Conservation (phyloP, 2,329 filamentous ascomycete genomes). For the Monilinia fructigena region DNA sequence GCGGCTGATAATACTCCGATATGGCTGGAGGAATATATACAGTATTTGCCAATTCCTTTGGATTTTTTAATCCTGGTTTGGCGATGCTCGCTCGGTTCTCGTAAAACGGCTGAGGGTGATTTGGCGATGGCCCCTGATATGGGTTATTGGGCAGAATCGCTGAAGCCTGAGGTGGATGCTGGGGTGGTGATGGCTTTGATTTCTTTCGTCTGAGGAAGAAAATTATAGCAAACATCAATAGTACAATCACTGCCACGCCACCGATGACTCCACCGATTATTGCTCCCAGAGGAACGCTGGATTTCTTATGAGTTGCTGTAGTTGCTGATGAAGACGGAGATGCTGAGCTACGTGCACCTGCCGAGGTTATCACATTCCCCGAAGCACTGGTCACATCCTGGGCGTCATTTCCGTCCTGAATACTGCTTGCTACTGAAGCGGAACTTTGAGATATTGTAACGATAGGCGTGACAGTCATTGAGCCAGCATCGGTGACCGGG, state of each 20-base stretch:
- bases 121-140: background rate
- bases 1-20: slow-evolving; percentile 1
- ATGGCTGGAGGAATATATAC: slow-evolving; percentile 3
- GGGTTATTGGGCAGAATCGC: background rate
- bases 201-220: slow-evolving; percentile 3
- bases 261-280: slow-evolving; percentile 10
- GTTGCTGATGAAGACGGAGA: slow-evolving; percentile 3
- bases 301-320: slow-evolving; percentile 2
- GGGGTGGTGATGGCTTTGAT: background rate
- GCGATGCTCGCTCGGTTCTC: background rate
- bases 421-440: background rate
- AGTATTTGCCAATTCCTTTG: background rate
- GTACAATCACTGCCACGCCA: background rate
- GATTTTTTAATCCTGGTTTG: background rate
- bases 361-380: background rate
- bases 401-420: background rate
- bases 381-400: background rate
- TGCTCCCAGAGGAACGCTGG: background rate
- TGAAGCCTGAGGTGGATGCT: background rate
- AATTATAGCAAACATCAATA: slow-evolving; percentile 1
- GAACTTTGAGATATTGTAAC: background rate
- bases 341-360: slow-evolving; percentile 1
- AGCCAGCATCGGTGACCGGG: background rate
- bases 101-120: background rate
- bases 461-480: background rate